Evolutionary conservation across 352 stramenopile genomes (phyloP).

Genomic region (Saprolegnia diclina): DNA sequence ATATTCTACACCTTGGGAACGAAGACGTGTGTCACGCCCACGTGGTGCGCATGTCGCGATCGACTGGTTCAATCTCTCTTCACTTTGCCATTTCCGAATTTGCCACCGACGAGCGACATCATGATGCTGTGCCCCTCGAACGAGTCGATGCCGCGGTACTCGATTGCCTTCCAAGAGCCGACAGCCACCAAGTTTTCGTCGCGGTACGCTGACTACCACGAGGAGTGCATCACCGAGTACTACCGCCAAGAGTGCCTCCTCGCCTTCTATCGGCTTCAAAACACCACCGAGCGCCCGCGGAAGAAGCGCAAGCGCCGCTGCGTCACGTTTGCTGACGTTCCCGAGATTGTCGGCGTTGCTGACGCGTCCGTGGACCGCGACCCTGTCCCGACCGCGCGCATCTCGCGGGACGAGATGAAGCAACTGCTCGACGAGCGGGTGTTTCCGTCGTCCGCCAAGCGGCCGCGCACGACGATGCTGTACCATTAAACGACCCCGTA

Average conservation of each 20-base stretch:
- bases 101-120: not conserved
- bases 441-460: conserved; percentile 6
- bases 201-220: conserved; percentile 7
- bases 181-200: not conserved
- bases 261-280: conserved; percentile 6
- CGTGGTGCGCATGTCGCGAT: not conserved
- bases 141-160: not conserved
- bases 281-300: not conserved
- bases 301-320: conserved; percentile 7
- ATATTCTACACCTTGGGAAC: conserved; percentile 8
- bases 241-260: conserved; percentile 25
- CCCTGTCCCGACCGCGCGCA: not conserved
- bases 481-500: not conserved
- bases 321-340: not conserved
- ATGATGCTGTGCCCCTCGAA: not conserved
- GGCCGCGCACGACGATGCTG: not conserved
- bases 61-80: not conserved
- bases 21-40: conserved; percentile 7
- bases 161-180: not conserved
- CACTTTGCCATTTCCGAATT: conserved; percentile 2
- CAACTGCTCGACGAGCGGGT: conserved; percentile 5
- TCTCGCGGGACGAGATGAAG: conserved; percentile 18
- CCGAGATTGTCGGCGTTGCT: conserved; percentile 8
- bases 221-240: conserved; percentile 21
- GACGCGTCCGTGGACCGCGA: conserved; percentile 13